These are phyloP conservation scores for Suillus americanus DNA, from an alignment of 768 basidiomycete genomes.

Conservation along the genomic window DNA sequence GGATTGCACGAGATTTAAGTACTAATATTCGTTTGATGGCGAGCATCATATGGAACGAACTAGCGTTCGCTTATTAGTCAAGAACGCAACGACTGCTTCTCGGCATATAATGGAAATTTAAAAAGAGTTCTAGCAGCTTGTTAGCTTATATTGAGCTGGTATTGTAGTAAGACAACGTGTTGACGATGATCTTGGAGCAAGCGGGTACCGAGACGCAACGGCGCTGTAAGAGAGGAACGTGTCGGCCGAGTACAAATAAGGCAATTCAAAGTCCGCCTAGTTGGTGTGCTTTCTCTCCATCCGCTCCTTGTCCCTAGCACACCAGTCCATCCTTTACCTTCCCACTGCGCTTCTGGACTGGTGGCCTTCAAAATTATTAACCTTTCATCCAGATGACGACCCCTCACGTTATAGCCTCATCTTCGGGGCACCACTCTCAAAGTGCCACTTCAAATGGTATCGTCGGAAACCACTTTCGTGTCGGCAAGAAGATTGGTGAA, in stretches of 20 bases:
- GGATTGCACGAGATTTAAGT: neutral
- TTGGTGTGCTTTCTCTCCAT: slow-evolving; percentile 24
- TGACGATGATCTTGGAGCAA: neutral
- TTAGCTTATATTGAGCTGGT: neutral
- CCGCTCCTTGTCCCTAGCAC: slow-evolving; percentile 19
- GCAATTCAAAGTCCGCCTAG: slow-evolving; percentile 33
- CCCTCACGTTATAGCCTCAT: slow-evolving; percentile 82
- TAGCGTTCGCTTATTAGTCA: neutral
- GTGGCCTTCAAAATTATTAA: slow-evolving; percentile 17
- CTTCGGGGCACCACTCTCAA: slow-evolving; percentile 66
- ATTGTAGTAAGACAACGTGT: slow-evolving; percentile 1
- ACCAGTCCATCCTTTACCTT: slow-evolving; percentile 20
- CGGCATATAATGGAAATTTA: neutral
- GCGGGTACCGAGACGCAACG: neutral
- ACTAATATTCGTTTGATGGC: neutral
- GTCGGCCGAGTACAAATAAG: slow-evolving; percentile 23
- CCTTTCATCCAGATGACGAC: slow-evolving; percentile 56
- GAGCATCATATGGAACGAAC: neutral
- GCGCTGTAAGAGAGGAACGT: slow-evolving; percentile 23
- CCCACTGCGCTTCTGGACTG: slow-evolving; percentile 31
- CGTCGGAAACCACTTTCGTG: slow-evolving; percentile 79
- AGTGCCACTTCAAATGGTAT: slow-evolving; percentile 66
- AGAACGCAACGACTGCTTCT: neutral
- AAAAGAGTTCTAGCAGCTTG: neutral
- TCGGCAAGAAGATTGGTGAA: slow-evolving; percentile 99